Percentiles rank a stretch among this genome's conserved stretches.
Conservation (phyloP, 345 rosid genomes). For the Noccaea caerulescens region DNA sequence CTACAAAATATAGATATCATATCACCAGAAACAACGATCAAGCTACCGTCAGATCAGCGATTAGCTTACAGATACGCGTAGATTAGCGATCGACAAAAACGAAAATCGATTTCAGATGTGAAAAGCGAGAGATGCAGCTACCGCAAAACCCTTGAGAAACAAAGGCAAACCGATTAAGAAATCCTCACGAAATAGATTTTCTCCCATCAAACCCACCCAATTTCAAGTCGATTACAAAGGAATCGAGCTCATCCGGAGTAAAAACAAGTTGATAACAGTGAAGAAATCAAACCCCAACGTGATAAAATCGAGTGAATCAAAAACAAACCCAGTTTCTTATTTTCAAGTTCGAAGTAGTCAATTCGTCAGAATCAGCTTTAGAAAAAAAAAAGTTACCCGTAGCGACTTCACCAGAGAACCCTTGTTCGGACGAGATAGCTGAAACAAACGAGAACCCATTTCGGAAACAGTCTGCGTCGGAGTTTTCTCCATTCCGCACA, state of each 20-base stretch:
- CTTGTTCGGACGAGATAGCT: slow-evolving; percentile 66
- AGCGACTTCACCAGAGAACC: slow-evolving; percentile 68
- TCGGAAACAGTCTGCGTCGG: slow-evolving; percentile 55
- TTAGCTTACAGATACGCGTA: background rate
- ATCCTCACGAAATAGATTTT: background rate
- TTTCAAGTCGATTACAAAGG: background rate
- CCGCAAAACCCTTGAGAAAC: background rate
- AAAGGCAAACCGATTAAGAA: background rate
- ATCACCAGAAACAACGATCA: background rate
- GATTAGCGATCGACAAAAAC: background rate
- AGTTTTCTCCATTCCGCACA: slow-evolving; percentile 52
- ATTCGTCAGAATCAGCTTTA: slow-evolving; percentile 2
- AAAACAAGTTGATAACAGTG: slow-evolving; percentile 5
- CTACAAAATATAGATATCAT: background rate
- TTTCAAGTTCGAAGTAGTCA: background rate
- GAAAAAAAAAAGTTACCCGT: slow-evolving; percentile 50
- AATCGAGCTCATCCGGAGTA: slow-evolving; percentile 10
- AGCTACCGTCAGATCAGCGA: slow-evolving; percentile 7
- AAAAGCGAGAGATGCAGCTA: slow-evolving; percentile 11
- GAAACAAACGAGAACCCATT: slow-evolving; percentile 61
- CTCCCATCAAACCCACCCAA: slow-evolving; percentile 14
- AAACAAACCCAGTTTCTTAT: slow-evolving; percentile 3
- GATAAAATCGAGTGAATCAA: background rate
- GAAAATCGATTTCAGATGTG: slow-evolving; percentile 2
- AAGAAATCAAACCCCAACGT: background rate